phyloP scores from a whole-genome alignment of 108 stramenopile species.

The Skeletonema grethae region DNA sequence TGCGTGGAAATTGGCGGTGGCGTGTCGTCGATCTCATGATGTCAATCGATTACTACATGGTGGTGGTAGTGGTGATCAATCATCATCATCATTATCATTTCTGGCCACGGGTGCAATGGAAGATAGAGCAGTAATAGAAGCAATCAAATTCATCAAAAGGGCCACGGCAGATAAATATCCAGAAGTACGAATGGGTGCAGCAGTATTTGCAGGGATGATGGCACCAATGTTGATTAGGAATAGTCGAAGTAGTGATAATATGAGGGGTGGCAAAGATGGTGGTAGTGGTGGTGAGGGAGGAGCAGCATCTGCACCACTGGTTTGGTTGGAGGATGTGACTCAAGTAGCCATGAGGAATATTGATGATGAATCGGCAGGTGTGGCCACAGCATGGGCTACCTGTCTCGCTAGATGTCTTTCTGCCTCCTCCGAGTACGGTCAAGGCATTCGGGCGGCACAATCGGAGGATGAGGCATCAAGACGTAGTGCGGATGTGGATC shows the following conservation, averaged over 20 bases:
- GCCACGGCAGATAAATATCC: conserved; percentile 73
- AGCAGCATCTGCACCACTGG: conserved; percentile 43
- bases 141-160: conserved; percentile 66
- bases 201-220: conserved; percentile 56
- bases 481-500: conserved; percentile 47
- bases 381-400: conserved; percentile 66
- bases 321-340: conserved; percentile 69
- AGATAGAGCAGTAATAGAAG: conserved; percentile 67
- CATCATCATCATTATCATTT: conserved; percentile 19
- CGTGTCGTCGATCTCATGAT: conserved; percentile 57
- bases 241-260: conserved; percentile 15
- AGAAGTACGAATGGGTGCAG: conserved; percentile 70
- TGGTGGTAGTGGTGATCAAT: neutral
- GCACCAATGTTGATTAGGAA: conserved; percentile 69
- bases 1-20: conserved; percentile 60
- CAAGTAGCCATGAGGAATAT: conserved; percentile 69
- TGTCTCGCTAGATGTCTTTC: conserved; percentile 75
- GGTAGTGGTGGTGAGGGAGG: conserved; percentile 12
- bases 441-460: conserved; percentile 32
- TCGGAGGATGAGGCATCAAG: conserved; percentile 45
- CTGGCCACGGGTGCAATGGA: conserved; percentile 70
- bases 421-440: conserved; percentile 63
- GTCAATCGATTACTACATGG: conserved; percentile 23
- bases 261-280: conserved; percentile 20
- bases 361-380: conserved; percentile 79